Evolutionary conservation across 345 rosid species (phyloP), one percentile per base, ranked within the genome.

Genomic region (Populus nigra): DNA sequence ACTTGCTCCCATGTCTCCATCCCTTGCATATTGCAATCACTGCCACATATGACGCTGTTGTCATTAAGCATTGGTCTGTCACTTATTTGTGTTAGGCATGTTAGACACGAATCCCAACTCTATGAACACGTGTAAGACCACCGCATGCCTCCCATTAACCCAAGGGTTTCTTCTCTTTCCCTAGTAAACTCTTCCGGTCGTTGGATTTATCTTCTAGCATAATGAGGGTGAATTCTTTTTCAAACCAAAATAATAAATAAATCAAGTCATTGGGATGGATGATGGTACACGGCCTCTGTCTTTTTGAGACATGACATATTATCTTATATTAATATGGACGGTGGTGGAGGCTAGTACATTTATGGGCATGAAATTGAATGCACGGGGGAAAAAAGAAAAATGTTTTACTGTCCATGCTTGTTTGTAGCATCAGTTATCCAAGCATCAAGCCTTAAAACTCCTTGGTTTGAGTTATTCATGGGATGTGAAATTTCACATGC

Each of bases 401-500:
- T 18, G 6, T 31, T 15, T 66, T 3, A 5, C 5, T 16, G 18
- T 68, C 8, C 20, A 23, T 68, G 22, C 22, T 9, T 36, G 18
- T 35, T 38, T 8, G 25, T 31, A 47, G 53, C 3, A 47, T 15
- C 53, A 7, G 25, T 20, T 7, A 8, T 61, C 25, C 65, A 20
- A 61, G 31, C 73, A 49, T 49, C 4, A 8, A 7, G 22, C 38
- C 43, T 22, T 25, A n/a, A 25, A 13, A 45, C 47, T 43, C 12
- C 22, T 18, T 68, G 65, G 20, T 36, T 69, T 57, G 33, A 43
- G 47, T 43, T 43, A 43, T 43, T 43, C 47, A 43, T 43, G 47
- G 47, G 47, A 43, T 49, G 49, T 36, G 5, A 5, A n/a, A 45
- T 59, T 23, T 33, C 17, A 11, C 33, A 20, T 76, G 88, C 92